These are phyloP conservation scores for Rhizophagus sp. DNA, from an alignment of 192 early-diverging fungal genomes.

Conservation along the genomic window DNA sequence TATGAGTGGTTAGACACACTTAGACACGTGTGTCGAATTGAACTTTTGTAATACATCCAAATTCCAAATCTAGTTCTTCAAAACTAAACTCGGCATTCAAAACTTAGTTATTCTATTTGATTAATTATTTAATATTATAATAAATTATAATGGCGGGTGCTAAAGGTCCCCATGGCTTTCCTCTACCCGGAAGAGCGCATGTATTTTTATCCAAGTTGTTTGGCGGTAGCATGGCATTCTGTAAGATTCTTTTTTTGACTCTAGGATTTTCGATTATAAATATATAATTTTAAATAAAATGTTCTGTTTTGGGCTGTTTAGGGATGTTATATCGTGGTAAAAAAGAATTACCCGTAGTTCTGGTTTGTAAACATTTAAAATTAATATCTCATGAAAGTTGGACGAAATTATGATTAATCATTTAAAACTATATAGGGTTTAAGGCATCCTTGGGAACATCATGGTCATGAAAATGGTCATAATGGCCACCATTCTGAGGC, in stretches of 20 bases:
- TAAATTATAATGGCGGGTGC: background rate
- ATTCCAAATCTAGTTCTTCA: background rate
- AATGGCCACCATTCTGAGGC: background rate
- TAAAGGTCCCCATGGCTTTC: background rate
- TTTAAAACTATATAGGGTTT: background rate
- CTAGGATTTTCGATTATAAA: background rate
- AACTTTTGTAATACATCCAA: too few relatives aligned
- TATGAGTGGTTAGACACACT: too few relatives aligned
- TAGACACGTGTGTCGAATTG: too few relatives aligned
- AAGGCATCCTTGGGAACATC: slow-evolving; percentile 4
- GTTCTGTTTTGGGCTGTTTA: background rate
- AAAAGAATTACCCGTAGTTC: background rate
- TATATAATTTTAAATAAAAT: background rate
- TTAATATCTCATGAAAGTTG: background rate
- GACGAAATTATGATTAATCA: background rate
- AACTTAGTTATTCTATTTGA: too few relatives aligned
- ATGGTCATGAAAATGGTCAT: background rate
- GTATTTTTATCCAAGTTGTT: background rate
- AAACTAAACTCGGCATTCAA: background rate
- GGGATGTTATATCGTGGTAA: slow-evolving; percentile 4
- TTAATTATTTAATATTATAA: too few relatives aligned
- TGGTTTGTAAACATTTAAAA: background rate
- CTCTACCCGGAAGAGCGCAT: background rate
- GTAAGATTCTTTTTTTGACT: background rate
- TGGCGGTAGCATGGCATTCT: background rate